phyloP scores from a whole-genome alignment of 23 red algal genomes.

The Gracilaria vermiculophylla region DNA sequence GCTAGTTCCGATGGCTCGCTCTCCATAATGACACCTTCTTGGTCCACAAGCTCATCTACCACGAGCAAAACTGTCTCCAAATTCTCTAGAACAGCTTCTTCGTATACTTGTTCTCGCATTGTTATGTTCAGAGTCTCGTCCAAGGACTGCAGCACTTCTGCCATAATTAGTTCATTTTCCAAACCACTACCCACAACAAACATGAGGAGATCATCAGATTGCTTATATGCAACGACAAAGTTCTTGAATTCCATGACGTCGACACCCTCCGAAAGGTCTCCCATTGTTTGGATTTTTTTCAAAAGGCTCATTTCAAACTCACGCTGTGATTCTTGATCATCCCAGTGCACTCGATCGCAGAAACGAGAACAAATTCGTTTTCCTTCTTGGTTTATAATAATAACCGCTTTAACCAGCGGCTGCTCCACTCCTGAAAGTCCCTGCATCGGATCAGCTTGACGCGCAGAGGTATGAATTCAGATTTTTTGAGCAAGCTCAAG shows the following conservation, averaged over 20 bases:
- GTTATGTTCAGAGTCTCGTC: constrained; percentile 70
- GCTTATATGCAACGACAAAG: constrained; percentile 77
- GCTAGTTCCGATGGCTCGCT: constrained; percentile 71
- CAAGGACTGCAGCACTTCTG: constrained; percentile 73
- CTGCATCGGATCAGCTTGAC: background rate
- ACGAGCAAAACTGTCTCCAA: constrained; percentile 73
- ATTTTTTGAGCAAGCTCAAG: too few species aligned
- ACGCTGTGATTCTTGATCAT: constrained; percentile 66
- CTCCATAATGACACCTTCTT: constrained; percentile 91
- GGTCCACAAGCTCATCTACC: constrained; percentile 88
- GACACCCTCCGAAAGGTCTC: constrained; percentile 62
- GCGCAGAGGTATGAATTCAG: too few species aligned
- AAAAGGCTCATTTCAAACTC: constrained; percentile 76
- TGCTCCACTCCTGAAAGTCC: constrained; percentile 74
- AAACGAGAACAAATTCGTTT: constrained; percentile 78
- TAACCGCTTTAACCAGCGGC: constrained; percentile 79
- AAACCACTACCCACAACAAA: constrained; percentile 63
- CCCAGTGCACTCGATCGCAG: constrained; percentile 61
- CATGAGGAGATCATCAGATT: constrained; percentile 79
- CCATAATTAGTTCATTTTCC: constrained; percentile 89
- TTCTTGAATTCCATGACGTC: constrained; percentile 80
- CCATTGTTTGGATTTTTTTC: constrained; percentile 77
- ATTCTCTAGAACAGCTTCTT: constrained; percentile 75
- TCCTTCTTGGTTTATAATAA: constrained; percentile 86
- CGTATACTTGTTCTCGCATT: constrained; percentile 75